Evolutionary conservation across 2,329 filamentous ascomycete genomes (phyloP).

Genomic region (Knufia petricola): DNA sequence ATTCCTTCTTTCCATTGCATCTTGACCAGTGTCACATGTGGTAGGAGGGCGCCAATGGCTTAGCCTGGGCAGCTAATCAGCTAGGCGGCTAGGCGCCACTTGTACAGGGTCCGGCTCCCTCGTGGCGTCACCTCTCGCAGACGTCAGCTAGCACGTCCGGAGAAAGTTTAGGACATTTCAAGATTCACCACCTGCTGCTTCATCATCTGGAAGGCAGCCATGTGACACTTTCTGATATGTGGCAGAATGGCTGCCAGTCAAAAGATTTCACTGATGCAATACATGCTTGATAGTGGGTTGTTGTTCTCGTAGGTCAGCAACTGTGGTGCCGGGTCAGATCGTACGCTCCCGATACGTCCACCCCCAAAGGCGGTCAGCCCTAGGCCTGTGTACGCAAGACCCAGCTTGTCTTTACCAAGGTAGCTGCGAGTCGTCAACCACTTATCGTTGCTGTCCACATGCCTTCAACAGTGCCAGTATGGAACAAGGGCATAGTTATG

Average conservation of each 20-base stretch:
- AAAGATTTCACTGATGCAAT: not conserved
- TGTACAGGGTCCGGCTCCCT: slow-evolving; percentile 1
- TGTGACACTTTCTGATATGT: slow-evolving; percentile 6
- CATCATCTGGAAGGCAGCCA: slow-evolving; percentile 4
- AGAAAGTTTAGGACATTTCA: not conserved
- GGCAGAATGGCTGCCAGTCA: slow-evolving; percentile 5
- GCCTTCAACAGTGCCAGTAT: slow-evolving; percentile 28
- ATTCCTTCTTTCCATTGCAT: not conserved
- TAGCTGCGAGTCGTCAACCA: not conserved
- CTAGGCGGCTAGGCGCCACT: not conserved
- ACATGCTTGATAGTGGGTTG: not conserved
- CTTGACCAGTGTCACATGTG: not conserved
- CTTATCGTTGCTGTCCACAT: slow-evolving; percentile 8
- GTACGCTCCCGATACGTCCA: not conserved
- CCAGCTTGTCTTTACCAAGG: too few species aligned
- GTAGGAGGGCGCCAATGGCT: too few species aligned
- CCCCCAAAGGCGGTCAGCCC: slow-evolving; percentile 2
- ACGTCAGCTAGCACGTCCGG: not conserved
- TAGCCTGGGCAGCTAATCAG: too few species aligned
- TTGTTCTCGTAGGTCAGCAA: slow-evolving; percentile 6
- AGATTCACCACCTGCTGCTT: not conserved
- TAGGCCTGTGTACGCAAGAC: too few species aligned
- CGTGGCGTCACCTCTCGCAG: not conserved
- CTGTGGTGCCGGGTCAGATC: not conserved
- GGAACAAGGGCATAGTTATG: slow-evolving; percentile 48